Percentiles rank a stretch among this genome's conserved stretches.
Evolutionary conservation across 345 rosid species (phyloP).

Genomic region (Litchi chinensis): DNA sequence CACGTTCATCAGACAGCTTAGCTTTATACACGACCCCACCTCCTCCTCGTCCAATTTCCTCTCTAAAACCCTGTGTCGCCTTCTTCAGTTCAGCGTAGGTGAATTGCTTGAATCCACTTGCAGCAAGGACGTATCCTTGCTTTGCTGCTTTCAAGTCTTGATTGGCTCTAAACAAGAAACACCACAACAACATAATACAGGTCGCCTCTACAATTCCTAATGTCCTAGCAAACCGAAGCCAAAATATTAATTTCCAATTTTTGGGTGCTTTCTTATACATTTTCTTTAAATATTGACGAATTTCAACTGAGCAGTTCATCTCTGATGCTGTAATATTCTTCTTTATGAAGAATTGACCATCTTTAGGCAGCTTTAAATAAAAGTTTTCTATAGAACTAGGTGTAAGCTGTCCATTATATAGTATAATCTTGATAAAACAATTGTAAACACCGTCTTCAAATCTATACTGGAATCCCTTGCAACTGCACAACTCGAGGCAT

Average conservation of each 20-base stretch:
- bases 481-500: too few species aligned
- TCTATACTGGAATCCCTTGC: slow-evolving; percentile 6
- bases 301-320: background rate
- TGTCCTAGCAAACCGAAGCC: slow-evolving; percentile 4
- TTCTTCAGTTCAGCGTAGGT: slow-evolving; percentile 37
- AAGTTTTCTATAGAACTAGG: slow-evolving; percentile 21
- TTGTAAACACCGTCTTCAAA: background rate
- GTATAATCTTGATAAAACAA: slow-evolving; percentile 26
- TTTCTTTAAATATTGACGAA: background rate
- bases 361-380: slow-evolving; percentile 32
- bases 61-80: slow-evolving; percentile 33
- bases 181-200: slow-evolving; percentile 15
- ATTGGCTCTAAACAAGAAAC: background rate
- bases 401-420: slow-evolving; percentile 27
- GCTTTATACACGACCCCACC: slow-evolving; percentile 42
- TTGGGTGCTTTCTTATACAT: background rate
- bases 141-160: background rate
- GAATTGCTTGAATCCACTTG: slow-evolving; percentile 26
- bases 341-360: background rate
- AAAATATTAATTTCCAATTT: background rate
- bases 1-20: slow-evolving; percentile 24
- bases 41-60: slow-evolving; percentile 42
- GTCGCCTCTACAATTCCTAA: background rate
- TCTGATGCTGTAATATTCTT: too few species aligned
- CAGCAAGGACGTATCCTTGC: slow-evolving; percentile 9